Percentiles rank a stretch among this genome's conserved stretches.
Evolutionary conservation across 2,329 filamentous ascomycete species (phyloP).

Genomic region (Cladophialophora immunda): DNA sequence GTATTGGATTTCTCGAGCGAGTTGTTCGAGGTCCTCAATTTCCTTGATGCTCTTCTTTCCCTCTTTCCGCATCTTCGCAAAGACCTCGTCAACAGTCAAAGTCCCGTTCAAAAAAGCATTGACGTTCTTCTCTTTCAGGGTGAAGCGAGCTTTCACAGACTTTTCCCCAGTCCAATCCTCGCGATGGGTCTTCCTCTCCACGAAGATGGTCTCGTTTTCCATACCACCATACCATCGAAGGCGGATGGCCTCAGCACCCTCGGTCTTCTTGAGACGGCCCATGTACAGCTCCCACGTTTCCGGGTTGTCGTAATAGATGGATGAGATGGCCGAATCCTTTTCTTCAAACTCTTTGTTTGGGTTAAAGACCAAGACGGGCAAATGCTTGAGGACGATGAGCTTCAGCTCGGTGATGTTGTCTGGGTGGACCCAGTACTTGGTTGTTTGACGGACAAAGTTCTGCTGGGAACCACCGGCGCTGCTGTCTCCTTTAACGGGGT

Average conservation of each 20-base stretch:
- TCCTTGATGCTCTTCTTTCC: conserved; percentile 93
- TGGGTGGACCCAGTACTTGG: conserved; percentile 99
- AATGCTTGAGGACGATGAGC: conserved; percentile 95
- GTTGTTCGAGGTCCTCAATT: conserved; percentile 85
- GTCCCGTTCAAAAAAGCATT: conserved; percentile 88
- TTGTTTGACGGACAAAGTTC: conserved; percentile 95
- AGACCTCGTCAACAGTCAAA: conserved; percentile 85
- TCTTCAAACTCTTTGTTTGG: conserved; percentile 93
- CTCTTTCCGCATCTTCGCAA: conserved; percentile 95
- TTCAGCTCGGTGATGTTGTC: conserved; percentile 99
- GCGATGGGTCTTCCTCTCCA: conserved; percentile 96
- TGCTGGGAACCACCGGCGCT: conserved; percentile 90
- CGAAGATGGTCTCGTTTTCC: conserved; percentile 93
- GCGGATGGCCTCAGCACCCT: conserved; percentile 95
- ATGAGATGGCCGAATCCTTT: conserved; percentile 92
- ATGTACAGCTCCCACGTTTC: conserved; percentile 94
- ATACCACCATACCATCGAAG: conserved; percentile 98
- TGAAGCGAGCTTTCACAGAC: conserved; percentile 96
- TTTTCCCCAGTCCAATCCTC: conserved; percentile 99
- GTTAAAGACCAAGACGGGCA: conserved; percentile 97
- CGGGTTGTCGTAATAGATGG: conserved; percentile 97
- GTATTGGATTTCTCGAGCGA: conserved; percentile 93
- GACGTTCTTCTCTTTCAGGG: conserved; percentile 96
- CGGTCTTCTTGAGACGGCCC: conserved; percentile 94
- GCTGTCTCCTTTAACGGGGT: conserved; percentile 90